Conservation (phyloP, 1,139 yeast species). For the Candida labiduridarum region DNA sequence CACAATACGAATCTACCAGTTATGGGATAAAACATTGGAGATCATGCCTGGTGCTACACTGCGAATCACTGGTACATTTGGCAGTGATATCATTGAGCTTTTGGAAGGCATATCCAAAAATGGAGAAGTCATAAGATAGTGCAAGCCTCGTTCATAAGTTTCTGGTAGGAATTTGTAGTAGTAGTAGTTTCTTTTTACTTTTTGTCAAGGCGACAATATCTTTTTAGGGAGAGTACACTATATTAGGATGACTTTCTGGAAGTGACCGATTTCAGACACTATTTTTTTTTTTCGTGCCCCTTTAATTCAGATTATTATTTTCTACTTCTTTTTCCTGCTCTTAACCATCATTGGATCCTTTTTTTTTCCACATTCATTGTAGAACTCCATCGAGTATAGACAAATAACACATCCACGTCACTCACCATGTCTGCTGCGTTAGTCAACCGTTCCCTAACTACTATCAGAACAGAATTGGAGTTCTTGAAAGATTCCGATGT, state of each 20-base stretch:
- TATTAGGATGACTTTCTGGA: too few species aligned
- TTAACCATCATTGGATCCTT: background rate
- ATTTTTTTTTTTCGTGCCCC: background rate
- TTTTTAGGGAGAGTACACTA: background rate
- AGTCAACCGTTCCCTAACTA: conserved; percentile 77
- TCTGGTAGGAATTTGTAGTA: background rate
- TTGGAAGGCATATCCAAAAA: conserved; percentile 50
- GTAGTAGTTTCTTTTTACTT: background rate
- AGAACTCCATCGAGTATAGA: background rate
- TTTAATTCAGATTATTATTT: background rate
- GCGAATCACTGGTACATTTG: conserved; percentile 42
- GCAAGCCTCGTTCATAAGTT: conserved; percentile 3
- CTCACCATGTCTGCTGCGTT: conserved; percentile 54
- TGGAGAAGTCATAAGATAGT: conserved; percentile 16
- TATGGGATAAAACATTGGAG: conserved; percentile 52
- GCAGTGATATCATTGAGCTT: conserved; percentile 61
- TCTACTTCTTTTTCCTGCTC: background rate
- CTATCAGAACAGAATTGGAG: conserved; percentile 77
- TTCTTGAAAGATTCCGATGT: conserved; percentile 79
- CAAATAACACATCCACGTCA: background rate
- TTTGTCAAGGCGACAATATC: background rate
- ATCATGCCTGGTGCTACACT: conserved; percentile 32
- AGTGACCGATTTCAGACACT: too few species aligned
- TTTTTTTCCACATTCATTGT: background rate
- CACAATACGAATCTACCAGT: conserved; percentile 68